phyloP scores from a whole-genome alignment of 495 filamentous ascomycete genomes.

The Annulohypoxylon moriforme region DNA sequence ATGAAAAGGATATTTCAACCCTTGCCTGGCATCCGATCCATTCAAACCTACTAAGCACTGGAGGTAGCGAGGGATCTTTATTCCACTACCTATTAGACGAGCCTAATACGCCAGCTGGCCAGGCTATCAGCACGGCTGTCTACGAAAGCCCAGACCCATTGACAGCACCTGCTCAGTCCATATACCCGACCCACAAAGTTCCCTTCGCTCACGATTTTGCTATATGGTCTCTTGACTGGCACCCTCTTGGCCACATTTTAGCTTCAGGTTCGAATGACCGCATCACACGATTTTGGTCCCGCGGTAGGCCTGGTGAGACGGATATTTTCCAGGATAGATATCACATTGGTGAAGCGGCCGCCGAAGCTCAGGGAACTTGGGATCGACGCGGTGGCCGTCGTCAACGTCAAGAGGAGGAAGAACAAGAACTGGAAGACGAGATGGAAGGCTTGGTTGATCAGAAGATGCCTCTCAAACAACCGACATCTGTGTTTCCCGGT shows the following conservation, averaged over 20 bases:
- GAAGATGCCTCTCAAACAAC: constrained; percentile 73
- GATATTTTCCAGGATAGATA: constrained; percentile 87
- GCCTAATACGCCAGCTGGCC: constrained; percentile 80
- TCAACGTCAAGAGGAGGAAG: constrained; percentile 89
- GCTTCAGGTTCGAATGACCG: constrained; percentile 99
- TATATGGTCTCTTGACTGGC: constrained; percentile 98
- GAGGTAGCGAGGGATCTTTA: constrained; percentile 86
- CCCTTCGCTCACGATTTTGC: constrained; percentile 90
- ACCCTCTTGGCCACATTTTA: constrained; percentile 93
- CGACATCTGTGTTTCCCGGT: constrained; percentile 52
- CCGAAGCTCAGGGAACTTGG: constrained; percentile 92
- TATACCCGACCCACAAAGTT: constrained; percentile 86
- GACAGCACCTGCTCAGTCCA: constrained; percentile 82
- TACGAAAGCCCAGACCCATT: constrained; percentile 84
- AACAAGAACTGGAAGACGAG: constrained; percentile 92
- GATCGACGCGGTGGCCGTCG: constrained; percentile 80
- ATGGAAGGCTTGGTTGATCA: constrained; percentile 94
- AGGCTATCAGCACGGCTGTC: constrained; percentile 73
- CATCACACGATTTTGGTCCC: constrained; percentile 95
- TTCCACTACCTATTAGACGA: constrained; percentile 95
- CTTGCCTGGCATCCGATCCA: constrained; percentile 95
- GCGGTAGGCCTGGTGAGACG: constrained; percentile 85
- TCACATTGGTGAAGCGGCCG: constrained; percentile 93
- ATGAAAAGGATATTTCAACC: constrained; percentile 95
- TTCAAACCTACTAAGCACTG: constrained; percentile 86